Evolutionary conservation across 2,329 filamentous ascomycete species (phyloP).

Genomic region (Xylaria sp.): DNA sequence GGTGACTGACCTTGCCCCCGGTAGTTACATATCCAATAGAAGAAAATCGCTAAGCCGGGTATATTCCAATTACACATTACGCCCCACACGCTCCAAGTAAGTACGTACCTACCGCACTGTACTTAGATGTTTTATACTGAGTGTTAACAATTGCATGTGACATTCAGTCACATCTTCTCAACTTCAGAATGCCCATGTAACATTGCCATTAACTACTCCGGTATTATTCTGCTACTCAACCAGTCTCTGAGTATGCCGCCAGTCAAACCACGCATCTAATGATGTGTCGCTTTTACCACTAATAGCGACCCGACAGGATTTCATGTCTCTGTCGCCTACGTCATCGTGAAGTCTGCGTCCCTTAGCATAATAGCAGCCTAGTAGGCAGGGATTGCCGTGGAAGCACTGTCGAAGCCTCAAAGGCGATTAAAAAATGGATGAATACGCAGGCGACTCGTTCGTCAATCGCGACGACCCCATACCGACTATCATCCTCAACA

Average conservation of each 20-base stretch:
- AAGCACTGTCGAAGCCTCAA: neutral
- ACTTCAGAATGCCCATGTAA: neutral
- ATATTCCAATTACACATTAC: no score
- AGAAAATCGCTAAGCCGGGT: no score
- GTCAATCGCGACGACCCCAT: conserved; percentile 52
- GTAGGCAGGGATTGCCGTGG: conserved; percentile 11
- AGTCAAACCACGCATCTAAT: neutral
- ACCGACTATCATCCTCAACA: conserved; percentile 46
- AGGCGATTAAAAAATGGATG: conserved; percentile 41
- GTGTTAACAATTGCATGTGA: neutral
- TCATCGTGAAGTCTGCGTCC: conserved; percentile 37
- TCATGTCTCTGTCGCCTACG: conserved; percentile 27
- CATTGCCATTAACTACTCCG: neutral
- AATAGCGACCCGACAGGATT: neutral
- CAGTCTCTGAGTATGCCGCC: neutral
- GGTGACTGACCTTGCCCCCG: no score
- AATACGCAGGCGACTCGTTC: conserved; percentile 44
- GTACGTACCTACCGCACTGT: no score
- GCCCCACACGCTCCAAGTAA: no score
- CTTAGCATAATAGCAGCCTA: neutral
- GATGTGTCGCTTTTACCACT: neutral
- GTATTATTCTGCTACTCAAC: neutral
- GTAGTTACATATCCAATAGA: no score
- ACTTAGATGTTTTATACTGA: no score
- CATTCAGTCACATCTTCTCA: neutral